Percentiles rank a stretch among this genome's conserved stretches.
phyloP scores from a whole-genome alignment of 2,329 filamentous ascomycete species.

The Leptodontidium sp. region DNA sequence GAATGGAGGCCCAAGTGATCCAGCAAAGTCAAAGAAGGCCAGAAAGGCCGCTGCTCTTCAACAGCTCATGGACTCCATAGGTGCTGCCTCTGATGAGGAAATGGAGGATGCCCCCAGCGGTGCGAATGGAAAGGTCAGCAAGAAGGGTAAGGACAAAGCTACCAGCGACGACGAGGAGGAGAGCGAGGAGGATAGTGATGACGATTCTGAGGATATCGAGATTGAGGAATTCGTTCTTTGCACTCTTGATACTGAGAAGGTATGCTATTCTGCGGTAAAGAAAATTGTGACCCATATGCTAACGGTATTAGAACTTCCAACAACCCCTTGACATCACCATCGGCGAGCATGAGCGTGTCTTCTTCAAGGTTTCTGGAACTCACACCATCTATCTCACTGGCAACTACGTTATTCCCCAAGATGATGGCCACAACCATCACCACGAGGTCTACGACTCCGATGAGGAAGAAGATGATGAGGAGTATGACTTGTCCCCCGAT shows the following conservation, averaged over 20 bases:
- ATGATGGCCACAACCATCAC: slow-evolving; percentile 61
- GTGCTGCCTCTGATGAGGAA: slow-evolving; percentile 69
- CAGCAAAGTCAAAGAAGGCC: slow-evolving; percentile 87
- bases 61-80: slow-evolving; percentile 76
- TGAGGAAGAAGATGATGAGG: slow-evolving; percentile 70
- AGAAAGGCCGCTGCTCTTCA: slow-evolving; percentile 79
- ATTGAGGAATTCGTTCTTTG: slow-evolving; percentile 93
- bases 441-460: slow-evolving; percentile 69
- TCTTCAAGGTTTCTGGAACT: slow-evolving; percentile 89
- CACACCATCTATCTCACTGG: slow-evolving; percentile 93
- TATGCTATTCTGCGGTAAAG: slow-evolving; percentile 55
- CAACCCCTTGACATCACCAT: slow-evolving; percentile 94
- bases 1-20: slow-evolving; percentile 92
- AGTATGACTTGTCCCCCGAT: slow-evolving; percentile 84
- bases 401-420: slow-evolving; percentile 85
- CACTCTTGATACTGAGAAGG: slow-evolving; percentile 92
- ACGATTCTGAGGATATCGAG: slow-evolving; percentile 69
- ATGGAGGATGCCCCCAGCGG: slow-evolving; percentile 75
- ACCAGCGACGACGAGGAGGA: slow-evolving; percentile 57
- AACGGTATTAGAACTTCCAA: slow-evolving; percentile 79
- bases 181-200: slow-evolving; percentile 64
- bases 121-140: slow-evolving; percentile 65
- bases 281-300: slow-evolving; percentile 32
- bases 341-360: slow-evolving; percentile 86
- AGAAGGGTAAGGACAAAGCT: slow-evolving; percentile 77